phyloP scores from a whole-genome alignment of 164 flowering plant genomes.

The Liriodendron chinense region DNA sequence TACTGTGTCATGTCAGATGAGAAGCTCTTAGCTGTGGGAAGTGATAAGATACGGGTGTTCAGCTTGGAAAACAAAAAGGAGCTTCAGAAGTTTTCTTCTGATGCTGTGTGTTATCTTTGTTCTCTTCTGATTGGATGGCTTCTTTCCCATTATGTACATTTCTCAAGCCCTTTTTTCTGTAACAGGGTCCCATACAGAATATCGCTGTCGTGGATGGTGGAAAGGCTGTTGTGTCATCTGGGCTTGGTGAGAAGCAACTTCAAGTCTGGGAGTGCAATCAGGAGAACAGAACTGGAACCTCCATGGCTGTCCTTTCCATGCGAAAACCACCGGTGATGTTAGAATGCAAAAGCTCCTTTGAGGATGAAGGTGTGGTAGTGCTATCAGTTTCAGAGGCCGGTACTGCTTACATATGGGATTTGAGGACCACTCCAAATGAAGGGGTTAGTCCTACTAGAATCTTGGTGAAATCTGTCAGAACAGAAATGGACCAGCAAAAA shows the following conservation, averaged over 20 bases:
- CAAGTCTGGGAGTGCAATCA: slow-evolving; percentile 35
- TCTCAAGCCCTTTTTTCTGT: slow-evolving; percentile 2
- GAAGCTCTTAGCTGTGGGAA: slow-evolving; percentile 29
- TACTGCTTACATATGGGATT: slow-evolving; percentile 34
- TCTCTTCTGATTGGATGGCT: slow-evolving; percentile 1
- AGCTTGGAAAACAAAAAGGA: slow-evolving; percentile 30
- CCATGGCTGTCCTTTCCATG: slow-evolving; percentile 33
- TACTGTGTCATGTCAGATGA: slow-evolving; percentile 26
- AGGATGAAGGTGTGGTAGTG: slow-evolving; percentile 23
- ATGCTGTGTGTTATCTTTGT: slow-evolving; percentile 19
- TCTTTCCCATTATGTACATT: not conserved
- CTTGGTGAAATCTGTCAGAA: slow-evolving; percentile 18
- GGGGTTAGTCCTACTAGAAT: slow-evolving; percentile 31
- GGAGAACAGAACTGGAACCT: slow-evolving; percentile 6
- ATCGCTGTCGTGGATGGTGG: slow-evolving; percentile 32
- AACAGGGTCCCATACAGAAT: slow-evolving; percentile 19
- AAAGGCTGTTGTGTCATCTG: slow-evolving; percentile 29
- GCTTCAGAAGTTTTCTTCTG: slow-evolving; percentile 23
- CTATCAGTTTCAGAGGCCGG: slow-evolving; percentile 35
- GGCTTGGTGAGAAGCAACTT: slow-evolving; percentile 30
- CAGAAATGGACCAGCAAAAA: slow-evolving; percentile 12
- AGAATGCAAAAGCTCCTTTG: slow-evolving; percentile 24
- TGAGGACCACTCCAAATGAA: slow-evolving; percentile 21
- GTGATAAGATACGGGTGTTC: slow-evolving; percentile 25
- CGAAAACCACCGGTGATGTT: slow-evolving; percentile 26